A percentile compares a stretch with the other conserved stretches of the same genome.
Conservation (phyloP, 1,139 yeast species). For the Saccharomycopsis crataegensis region DNA sequence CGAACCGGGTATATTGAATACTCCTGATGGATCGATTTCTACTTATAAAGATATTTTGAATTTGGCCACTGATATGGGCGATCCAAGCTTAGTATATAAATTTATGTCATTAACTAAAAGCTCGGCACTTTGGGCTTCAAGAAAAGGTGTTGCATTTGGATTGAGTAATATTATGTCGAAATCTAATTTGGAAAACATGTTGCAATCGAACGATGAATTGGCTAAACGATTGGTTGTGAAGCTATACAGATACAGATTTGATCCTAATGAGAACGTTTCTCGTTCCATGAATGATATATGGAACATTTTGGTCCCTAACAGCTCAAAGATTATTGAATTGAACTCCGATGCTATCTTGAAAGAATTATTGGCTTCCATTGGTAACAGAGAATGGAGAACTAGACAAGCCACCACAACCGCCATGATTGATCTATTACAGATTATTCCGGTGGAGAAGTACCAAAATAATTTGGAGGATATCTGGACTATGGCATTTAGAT, state of each 20-base stretch:
- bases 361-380: slow-evolving; percentile 66
- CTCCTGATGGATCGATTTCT: slow-evolving; percentile 80
- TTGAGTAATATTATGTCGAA: slow-evolving; percentile 79
- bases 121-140: slow-evolving; percentile 85
- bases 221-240: slow-evolving; percentile 68
- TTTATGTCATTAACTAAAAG: slow-evolving; percentile 90
- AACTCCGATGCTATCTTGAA: slow-evolving; percentile 53
- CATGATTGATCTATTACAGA: slow-evolving; percentile 60
- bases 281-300: slow-evolving; percentile 85
- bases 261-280: slow-evolving; percentile 71
- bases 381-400: slow-evolving; percentile 85
- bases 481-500: slow-evolving; percentile 85
- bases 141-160: slow-evolving; percentile 93
- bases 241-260: slow-evolving; percentile 75
- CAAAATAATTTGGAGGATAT: slow-evolving; percentile 53
- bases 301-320: slow-evolving; percentile 62
- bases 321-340: slow-evolving; percentile 44
- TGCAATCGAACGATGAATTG: slow-evolving; percentile 46
- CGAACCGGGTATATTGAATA: slow-evolving; percentile 71
- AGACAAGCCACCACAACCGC: slow-evolving; percentile 86
- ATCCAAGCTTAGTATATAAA: slow-evolving; percentile 87
- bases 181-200: slow-evolving; percentile 58
- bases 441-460: slow-evolving; percentile 47
- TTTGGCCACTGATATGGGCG: slow-evolving; percentile 90
- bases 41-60: slow-evolving; percentile 81